Base-by-base conservation (phyloP, 2,329 filamentous ascomycete species). In the Neopestalotiopsis clavispora region DNA sequence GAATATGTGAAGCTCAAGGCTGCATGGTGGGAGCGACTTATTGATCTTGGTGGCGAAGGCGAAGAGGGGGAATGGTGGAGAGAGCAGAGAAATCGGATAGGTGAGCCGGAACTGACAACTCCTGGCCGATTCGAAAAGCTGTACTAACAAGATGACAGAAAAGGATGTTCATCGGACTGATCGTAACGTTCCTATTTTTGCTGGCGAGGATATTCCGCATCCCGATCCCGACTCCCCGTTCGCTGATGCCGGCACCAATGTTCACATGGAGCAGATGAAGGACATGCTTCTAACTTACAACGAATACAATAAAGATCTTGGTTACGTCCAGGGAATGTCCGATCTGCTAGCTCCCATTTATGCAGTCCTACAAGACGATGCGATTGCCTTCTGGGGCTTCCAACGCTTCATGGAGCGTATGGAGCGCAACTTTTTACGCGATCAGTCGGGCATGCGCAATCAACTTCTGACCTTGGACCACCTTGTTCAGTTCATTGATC, bases 231-330 rank as follows among this genome's bases (percentile, higher is more conserved):
- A 95, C 71, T 98, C 95, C 0, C 95, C 96, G 0, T 99, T 98
- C 80, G 94, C 95, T 13, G 93, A 95, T 59, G 89, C 91, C 4
- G 96, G 96, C 71, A 99, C 96, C 61, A 99, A 99, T 75, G 95
- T 98, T 5, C 96, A 99, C 80, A 88, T 99, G 72, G 96, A 99
- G 81, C 96, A 99, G 83, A 93, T 99, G 89, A 99, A 99, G 82
- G 96, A 99, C 79, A 97, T 99, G 93, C 90, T 99, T 0, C 87
- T 99, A 20, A 98, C 96, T 0, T 99, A 99, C 80, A 98, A 99
- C 78, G 96, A 99, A 82, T 97, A 97, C 82, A 99, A 99, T 83
- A 93, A 91, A 69, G 94, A 96, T 69, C 87, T 99, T 2, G 96
- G 97, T 63, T 99, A 99, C 77, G 96, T 99, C 1, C 96, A 99